These are phyloP conservation scores for Botryococcus braunii DNA, from an alignment of 163 green algal genomes.

Conservation along the genomic window DNA sequence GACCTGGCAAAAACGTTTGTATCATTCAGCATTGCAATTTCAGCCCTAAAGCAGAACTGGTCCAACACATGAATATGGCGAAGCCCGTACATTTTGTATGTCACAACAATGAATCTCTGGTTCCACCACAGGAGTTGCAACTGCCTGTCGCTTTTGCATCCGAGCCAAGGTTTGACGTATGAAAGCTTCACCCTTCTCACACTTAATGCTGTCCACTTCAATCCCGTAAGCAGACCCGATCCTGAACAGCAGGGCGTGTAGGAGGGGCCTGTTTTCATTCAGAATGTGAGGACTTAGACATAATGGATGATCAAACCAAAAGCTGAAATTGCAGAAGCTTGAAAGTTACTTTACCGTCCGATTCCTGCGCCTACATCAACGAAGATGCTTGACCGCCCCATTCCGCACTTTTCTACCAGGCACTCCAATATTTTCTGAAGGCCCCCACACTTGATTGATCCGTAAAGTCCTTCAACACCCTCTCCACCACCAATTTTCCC, in stretches of 20 bases:
- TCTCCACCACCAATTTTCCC: slow-evolving; percentile 82
- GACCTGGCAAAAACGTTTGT: slow-evolving; percentile 15
- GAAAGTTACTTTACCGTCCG: slow-evolving; percentile 40
- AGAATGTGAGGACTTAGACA: neutral
- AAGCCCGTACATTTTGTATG: no score
- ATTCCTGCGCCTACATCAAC: slow-evolving; percentile 83
- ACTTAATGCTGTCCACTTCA: slow-evolving; percentile 85
- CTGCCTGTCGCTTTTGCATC: slow-evolving; percentile 22
- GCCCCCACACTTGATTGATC: slow-evolving; percentile 62
- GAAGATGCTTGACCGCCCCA: slow-evolving; percentile 52
- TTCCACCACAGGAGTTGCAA: no score
- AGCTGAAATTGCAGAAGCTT: neutral
- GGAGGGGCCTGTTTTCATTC: slow-evolving; percentile 59
- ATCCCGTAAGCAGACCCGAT: slow-evolving; percentile 58
- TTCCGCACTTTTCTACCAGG: slow-evolving; percentile 46
- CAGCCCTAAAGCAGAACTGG: no score
- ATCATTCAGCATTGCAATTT: no score
- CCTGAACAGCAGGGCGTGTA: slow-evolving; percentile 68
- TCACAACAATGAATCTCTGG: no score
- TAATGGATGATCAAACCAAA: neutral
- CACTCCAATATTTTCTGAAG: slow-evolving; percentile 72
- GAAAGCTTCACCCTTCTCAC: slow-evolving; percentile 73
- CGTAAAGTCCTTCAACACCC: slow-evolving; percentile 86
- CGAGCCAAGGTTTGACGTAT: slow-evolving; percentile 34
- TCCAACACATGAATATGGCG: no score